A percentile compares a stretch with the other conserved stretches of the same genome.
These are phyloP conservation scores for Catunica adiposa DNA, from an alignment of 2,329 filamentous ascomycete species.

Conservation along the genomic window DNA sequence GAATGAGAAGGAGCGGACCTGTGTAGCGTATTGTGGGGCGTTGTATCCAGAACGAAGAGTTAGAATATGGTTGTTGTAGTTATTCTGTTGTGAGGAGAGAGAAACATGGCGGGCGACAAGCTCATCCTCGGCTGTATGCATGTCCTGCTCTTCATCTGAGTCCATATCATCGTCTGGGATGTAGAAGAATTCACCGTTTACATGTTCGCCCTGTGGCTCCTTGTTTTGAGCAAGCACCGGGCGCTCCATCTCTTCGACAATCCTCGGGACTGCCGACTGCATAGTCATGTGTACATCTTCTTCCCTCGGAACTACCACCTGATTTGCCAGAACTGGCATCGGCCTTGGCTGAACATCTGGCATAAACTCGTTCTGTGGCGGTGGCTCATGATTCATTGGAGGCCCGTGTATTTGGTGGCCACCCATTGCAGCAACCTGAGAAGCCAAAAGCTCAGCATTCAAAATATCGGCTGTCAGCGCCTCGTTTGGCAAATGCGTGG, in stretches of 20 bases:
- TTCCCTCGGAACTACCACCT: too few species aligned
- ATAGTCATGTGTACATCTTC: not conserved
- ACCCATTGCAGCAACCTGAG: not conserved
- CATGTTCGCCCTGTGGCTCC: not conserved
- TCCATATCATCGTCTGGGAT: conserved; percentile 35
- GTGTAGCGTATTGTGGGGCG: conserved; percentile 23
- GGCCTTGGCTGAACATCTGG: not conserved
- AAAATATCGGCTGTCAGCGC: not conserved
- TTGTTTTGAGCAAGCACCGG: not conserved
- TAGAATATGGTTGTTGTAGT: conserved; percentile 1
- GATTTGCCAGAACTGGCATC: not conserved
- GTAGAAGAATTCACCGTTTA: conserved; percentile 26
- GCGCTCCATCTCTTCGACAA: not conserved
- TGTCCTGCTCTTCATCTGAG: conserved; percentile 44
- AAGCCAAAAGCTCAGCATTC: not conserved
- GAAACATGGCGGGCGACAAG: conserved; percentile 13
- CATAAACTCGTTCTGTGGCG: not conserved
- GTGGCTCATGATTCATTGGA: not conserved
- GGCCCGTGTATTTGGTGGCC: not conserved
- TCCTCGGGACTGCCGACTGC: not conserved
- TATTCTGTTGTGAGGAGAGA: not conserved
- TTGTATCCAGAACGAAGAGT: conserved; percentile 21
- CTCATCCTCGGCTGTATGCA: conserved; percentile 21
- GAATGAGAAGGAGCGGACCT: conserved; percentile 32
- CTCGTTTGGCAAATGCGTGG: not conserved